A percentile compares a stretch with the other conserved stretches of the same genome.
phyloP scores from a whole-genome alignment of 768 basidiomycete species.

The Mycena venus region DNA sequence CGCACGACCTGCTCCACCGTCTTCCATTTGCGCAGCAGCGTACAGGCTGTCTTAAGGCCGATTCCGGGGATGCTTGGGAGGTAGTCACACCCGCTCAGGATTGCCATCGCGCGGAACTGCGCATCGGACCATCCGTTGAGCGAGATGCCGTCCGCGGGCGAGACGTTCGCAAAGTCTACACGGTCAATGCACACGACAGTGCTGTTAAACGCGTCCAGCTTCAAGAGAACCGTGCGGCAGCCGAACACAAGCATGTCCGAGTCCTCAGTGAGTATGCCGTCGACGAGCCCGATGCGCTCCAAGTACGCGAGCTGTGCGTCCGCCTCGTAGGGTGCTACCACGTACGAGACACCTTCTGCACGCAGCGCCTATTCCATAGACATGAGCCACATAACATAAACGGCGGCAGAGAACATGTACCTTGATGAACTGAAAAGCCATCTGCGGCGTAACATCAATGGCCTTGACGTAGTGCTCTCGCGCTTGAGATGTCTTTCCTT shows the following conservation, averaged over 20 bases:
- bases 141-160: constrained; percentile 70
- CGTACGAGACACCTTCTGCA: constrained; percentile 83
- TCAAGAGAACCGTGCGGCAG: constrained; percentile 93
- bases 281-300: constrained; percentile 84
- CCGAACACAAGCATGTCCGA: constrained; percentile 98
- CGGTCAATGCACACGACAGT: constrained; percentile 79
- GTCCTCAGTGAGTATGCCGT: constrained; percentile 97
- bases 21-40: constrained; percentile 85
- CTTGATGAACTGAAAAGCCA: constrained; percentile 98
- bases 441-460: constrained; percentile 95
- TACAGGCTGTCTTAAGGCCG: constrained; percentile 94
- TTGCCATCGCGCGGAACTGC: constrained; percentile 94
- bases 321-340: constrained; percentile 98
- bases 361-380: constrained; percentile 76
- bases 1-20: constrained; percentile 88
- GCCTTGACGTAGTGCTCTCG: constrained; percentile 92
- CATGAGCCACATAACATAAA: constrained; percentile 19
- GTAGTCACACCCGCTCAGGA: constrained; percentile 94
- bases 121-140: constrained; percentile 90
- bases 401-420: constrained; percentile 52
- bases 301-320: constrained; percentile 97
- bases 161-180: constrained; percentile 74
- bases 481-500: constrained; percentile 86
- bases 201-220: constrained; percentile 79
- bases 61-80: constrained; percentile 91